Base-by-base conservation (phyloP, 108 stramenopile species). In the Cylindrotheca fusiformis region DNA sequence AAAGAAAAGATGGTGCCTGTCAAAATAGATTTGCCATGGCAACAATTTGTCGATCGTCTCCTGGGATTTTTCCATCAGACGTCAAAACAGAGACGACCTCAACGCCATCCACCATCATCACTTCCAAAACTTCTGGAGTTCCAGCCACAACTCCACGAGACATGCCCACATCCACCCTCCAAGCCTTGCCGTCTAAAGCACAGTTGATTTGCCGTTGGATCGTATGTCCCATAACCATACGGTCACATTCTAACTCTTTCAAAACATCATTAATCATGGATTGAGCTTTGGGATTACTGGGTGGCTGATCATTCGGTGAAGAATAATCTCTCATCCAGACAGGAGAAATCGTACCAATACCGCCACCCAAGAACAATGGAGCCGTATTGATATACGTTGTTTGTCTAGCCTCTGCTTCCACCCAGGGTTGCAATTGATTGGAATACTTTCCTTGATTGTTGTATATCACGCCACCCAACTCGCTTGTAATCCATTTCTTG, bases 211-310 rank as follows among this genome's bases (percentile, higher is more conserved):
- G 33, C 19, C 56, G 27, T 74, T 92, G 90, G 0, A 84, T 79
- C 18, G 87, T 92, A 64, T 92, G 90, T 1, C 90, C 90, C 81
- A 92, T 86, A 26, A 87, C 84, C 82, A 90, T 87, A 24, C 89
- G 64, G 33, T 82, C 77, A 25, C 48, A 57, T 4, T 65, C 27
- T 20, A 71, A 19, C 69, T 23, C 59, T 28, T 48, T 54, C 55
- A 50, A 48, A 52, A 41, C 75, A 32, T 36, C 61, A 49, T 76
- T 52, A 2, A 71, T 49, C 62, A 57, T 57, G 45, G 60, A 60
- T 69, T 31, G 19, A 53, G 61, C 52, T 14, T 36, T 53, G 0
- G n/a, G 30, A 58, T 74, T 67, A 26, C 59, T 59, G 0, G 83
- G 85, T 51, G 65, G 61, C 0, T 14, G 23, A 72, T 91, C 81